Evolutionary conservation across 495 filamentous ascomycete species (phyloP).

Genomic region (Xylaria cubensis): DNA sequence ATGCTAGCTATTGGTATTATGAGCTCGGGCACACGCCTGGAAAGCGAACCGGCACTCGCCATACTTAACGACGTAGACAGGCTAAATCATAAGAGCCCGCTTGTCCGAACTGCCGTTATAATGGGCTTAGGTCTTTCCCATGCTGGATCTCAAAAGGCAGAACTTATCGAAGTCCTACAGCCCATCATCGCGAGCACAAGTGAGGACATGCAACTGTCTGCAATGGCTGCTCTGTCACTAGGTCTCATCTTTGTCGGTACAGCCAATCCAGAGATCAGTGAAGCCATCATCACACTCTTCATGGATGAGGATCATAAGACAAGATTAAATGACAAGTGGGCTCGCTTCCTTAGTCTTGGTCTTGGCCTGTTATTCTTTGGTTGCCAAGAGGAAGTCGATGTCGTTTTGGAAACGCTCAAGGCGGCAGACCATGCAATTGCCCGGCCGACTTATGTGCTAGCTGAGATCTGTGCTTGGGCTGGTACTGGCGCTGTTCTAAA

Average conservation of each 20-base stretch:
- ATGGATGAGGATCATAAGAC: constrained; percentile 87
- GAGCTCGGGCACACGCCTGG: constrained; percentile 86
- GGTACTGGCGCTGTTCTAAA: constrained; percentile 96
- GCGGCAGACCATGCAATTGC: constrained; percentile 95
- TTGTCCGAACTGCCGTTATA: constrained; percentile 79
- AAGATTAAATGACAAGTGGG: constrained; percentile 97
- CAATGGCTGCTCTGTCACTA: constrained; percentile 91
- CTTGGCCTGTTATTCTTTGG: constrained; percentile 95
- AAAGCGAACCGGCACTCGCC: constrained; percentile 86
- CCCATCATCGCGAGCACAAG: constrained; percentile 84
- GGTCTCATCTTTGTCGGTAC: constrained; percentile 94
- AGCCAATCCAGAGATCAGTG: constrained; percentile 83
- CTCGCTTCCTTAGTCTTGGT: constrained; percentile 92
- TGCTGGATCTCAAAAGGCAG: constrained; percentile 88
- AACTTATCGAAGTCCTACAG: constrained; percentile 77
- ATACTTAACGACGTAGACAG: constrained; percentile 80
- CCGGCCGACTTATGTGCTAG: constrained; percentile 86
- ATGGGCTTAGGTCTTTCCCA: constrained; percentile 96
- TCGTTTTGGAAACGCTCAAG: constrained; percentile 92
- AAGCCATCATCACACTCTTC: constrained; percentile 87
- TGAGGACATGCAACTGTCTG: constrained; percentile 91
- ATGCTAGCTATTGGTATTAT: constrained; percentile 90
- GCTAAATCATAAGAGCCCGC: constrained; percentile 74
- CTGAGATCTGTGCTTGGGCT: constrained; percentile 96
- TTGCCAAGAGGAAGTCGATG: constrained; percentile 95